Percentiles rank a stretch among this genome's conserved stretches.
Evolutionary conservation across 331 rosid genomes (phyloP).

Genomic region (Quercus tomentella): DNA sequence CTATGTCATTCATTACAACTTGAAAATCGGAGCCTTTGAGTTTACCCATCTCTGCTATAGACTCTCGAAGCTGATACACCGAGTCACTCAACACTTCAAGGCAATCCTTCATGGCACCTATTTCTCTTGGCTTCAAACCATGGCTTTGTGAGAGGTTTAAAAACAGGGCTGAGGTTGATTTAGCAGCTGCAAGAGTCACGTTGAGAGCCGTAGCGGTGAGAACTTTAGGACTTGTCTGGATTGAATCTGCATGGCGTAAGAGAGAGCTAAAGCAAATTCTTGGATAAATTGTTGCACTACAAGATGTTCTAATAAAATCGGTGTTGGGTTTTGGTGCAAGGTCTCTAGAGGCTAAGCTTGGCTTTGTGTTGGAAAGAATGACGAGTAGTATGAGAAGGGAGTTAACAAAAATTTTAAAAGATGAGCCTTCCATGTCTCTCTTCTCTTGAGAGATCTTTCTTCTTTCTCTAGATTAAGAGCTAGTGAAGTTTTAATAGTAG

Average conservation of each 20-base stretch:
- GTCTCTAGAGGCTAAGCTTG: background rate
- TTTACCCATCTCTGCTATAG: constrained; percentile 46
- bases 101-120: constrained; percentile 61
- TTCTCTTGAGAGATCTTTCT: background rate
- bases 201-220: constrained; percentile 51
- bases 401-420: constrained; percentile 13
- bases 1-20: constrained; percentile 45
- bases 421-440: constrained; percentile 34
- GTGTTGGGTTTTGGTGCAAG: constrained; percentile 23
- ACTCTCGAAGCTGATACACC: constrained; percentile 42
- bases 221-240: constrained; percentile 50
- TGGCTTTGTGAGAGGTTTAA: constrained; percentile 23
- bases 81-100: constrained; percentile 63
- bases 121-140: constrained; percentile 41
- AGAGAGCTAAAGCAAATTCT: constrained; percentile 61
- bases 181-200: constrained; percentile 53
- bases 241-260: constrained; percentile 42
- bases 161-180: constrained; percentile 37
- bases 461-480: background rate
- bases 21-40: constrained; percentile 26
- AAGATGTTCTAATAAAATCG: constrained; percentile 56
- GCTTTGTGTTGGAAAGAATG: background rate
- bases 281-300: constrained; percentile 61
- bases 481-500: background rate
- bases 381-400: constrained; percentile 11